Percentiles rank a stretch among this genome's conserved stretches.
Conservation (phyloP, 495 filamentous ascomycete genomes). For the Hyaloscypha hepaticicola region DNA sequence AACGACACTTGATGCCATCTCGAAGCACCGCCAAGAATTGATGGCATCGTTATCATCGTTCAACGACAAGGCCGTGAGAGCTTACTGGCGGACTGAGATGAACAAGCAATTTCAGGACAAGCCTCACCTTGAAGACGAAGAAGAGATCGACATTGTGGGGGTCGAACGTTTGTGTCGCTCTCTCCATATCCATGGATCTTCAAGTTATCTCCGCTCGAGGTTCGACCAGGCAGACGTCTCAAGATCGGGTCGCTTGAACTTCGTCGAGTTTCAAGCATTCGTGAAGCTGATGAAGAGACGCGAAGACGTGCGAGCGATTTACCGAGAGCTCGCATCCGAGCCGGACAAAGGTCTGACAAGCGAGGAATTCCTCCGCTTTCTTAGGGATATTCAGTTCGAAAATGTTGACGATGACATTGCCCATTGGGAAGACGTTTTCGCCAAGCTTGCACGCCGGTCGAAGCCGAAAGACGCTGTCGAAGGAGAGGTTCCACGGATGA, state of each 20-base stretch:
- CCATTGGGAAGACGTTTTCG: conserved; percentile 73
- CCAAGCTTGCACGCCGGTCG: conserved; percentile 66
- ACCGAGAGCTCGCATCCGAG: conserved; percentile 51
- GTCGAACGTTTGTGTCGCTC: conserved; percentile 81
- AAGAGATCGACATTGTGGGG: conserved; percentile 69
- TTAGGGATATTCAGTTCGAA: conserved; percentile 71
- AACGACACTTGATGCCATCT: conserved; percentile 73
- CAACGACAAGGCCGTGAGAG: conserved; percentile 74
- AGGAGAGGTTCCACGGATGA: conserved; percentile 59
- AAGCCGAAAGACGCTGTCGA: conserved; percentile 47
- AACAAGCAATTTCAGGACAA: conserved; percentile 58
- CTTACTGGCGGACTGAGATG: conserved; percentile 89
- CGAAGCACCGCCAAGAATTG: conserved; percentile 78
- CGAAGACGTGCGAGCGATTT: conserved; percentile 74
- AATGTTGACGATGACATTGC: conserved; percentile 63
- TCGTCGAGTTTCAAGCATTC: conserved; percentile 77
- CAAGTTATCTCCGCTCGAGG: conserved; percentile 67
- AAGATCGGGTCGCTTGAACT: conserved; percentile 62
- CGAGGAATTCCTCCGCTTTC: conserved; percentile 72
- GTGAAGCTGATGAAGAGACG: conserved; percentile 78
- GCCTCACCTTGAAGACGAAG: conserved; percentile 56
- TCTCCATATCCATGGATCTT: conserved; percentile 84
- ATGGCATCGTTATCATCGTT: conserved; percentile 83
- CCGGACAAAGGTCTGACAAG: conserved; percentile 61
- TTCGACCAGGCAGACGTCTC: conserved; percentile 72